Evolutionary conservation across 768 basidiomycete species (phyloP), one percentile per base, ranked within the genome.

Genomic region (Postia placenta): DNA sequence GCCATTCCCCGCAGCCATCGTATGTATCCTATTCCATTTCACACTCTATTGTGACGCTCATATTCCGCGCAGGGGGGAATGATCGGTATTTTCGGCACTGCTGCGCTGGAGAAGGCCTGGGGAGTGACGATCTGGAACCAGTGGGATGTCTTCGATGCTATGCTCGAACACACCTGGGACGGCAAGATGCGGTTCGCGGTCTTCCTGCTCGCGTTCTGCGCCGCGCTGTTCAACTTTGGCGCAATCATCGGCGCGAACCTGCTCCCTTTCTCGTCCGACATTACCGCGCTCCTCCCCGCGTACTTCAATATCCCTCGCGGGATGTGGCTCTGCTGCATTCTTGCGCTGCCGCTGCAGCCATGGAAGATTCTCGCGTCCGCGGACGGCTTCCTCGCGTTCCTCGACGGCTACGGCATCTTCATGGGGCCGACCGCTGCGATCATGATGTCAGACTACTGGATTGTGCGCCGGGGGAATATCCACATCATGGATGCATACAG

Each of bases 361-460:
- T 57, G 56, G 56, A 57, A 57, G 50, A 51, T 54, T 36, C 56
- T 57, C 45, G 52, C 50, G 17, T 57, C 56, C 11, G 50, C 47
- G 3, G 11, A 53, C 38, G 55, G 51, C 39, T 56, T 56, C 39
- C 55, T 56, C 38, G 55, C 55, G 23, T 56, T 56, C 41, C 52
- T 56, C 49, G 45, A 50, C 15, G 55, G 49, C 3, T 56, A 56
- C 38, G 55, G 52, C 12, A 56, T 56, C 49, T 56, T 53, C 47
- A 56, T 56, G 55, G 55, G 55, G 14, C 55, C 52, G 14, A 50
- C 52, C 5, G 55, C 55, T 1, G 55, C 55, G 20, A 49, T 56
- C 52, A 56, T 56, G 55, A 51, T 56, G 37, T 41, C 52, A 26
- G 51, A 53, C 55, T 56, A 56, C 47, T 56, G 55, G 55, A 6